phyloP scores from a whole-genome alignment of 75 land plant genomes.

The Selaginella tamariscina region DNA sequence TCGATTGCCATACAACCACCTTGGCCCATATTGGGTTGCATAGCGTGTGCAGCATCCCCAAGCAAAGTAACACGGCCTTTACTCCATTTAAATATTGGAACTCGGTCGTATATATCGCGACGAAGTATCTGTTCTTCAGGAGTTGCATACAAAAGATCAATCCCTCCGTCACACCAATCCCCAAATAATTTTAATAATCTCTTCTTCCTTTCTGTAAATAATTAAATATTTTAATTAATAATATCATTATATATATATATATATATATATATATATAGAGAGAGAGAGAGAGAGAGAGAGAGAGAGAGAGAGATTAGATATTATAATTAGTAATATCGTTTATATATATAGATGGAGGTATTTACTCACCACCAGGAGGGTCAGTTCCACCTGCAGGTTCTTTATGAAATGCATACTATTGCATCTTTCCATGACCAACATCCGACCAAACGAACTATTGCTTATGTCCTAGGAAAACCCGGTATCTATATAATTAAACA shows the following conservation, averaged over 20 bases:
- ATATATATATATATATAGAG: too few species aligned
- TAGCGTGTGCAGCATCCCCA: slow-evolving; percentile 6
- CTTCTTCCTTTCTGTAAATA: not conserved
- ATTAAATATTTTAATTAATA: not conserved
- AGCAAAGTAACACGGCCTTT: slow-evolving; percentile 8
- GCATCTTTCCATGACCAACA: slow-evolving; percentile 93
- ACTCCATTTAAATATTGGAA: not conserved
- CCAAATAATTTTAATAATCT: slow-evolving; percentile 5
- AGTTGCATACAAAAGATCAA: not conserved
- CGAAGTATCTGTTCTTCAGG: slow-evolving; percentile 10
- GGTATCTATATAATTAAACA: slow-evolving; percentile 47
- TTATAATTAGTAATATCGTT: not conserved
- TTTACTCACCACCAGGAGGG: slow-evolving; percentile 44
- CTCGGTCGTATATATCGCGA: slow-evolving; percentile 5
- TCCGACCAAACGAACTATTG: slow-evolving; percentile 95
- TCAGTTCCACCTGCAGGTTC: slow-evolving; percentile 82
- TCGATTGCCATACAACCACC: slow-evolving; percentile 11
- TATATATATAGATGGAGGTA: not conserved
- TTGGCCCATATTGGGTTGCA: slow-evolving; percentile 13
- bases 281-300: too few species aligned
- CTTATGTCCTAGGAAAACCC: slow-evolving; percentile 82
- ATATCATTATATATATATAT: not conserved
- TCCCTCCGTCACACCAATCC: slow-evolving; percentile 9
- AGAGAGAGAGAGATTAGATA: too few species aligned
- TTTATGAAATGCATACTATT: slow-evolving; percentile 94